Evolutionary conservation across 2,329 filamentous ascomycete species (phyloP), one percentile per base, ranked within the genome.

Genomic region (Pyrenophora tritici-repentis): DNA sequence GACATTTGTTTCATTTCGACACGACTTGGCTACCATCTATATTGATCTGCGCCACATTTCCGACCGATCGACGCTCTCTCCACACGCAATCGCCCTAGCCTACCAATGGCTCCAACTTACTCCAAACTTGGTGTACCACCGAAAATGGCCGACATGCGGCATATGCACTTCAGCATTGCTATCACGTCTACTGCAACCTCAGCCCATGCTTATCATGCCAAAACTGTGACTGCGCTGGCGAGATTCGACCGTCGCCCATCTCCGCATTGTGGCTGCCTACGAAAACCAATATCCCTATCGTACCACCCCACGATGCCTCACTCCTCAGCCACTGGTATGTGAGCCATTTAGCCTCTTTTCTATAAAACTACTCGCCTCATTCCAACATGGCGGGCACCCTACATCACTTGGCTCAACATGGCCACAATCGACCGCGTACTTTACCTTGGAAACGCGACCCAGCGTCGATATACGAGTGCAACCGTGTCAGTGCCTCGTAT

Each of bases 1-100:
- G 22, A 24, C 22, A 4, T 24, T 24, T 24, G 22, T 24, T 24
- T 24, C 22, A 24, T 24, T 24, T 24, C 22, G 18, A 20, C 22
- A 24, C 8, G 22, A 24, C 22, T 17, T 17, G 13, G 14, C 33
- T 17, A 9, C 33, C 24, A 40, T 17, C 38, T 6, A 34, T 22
- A 37, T 26, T 45, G 34, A 45, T 45, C 34, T 45, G 34, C 42
- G 16, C 17, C 9, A 38, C 37, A 45, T 45, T 32, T 45, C 42
- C 42, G 42, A 38, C 16, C 34, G 42, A 45, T 45, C 42, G 42
- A 34, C 42, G 16, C 9, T 3, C 34, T 10, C 24, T 32, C 34
- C 24, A 38, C 34, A 20, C 41, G 1, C 9, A 9, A 24, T 12
- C 26, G 9, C 26, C n/a, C 37, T 39, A 39, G 20, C 22, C 37